Evolutionary conservation across 345 rosid genomes (phyloP).

Genomic region (Jatropha curcas): DNA sequence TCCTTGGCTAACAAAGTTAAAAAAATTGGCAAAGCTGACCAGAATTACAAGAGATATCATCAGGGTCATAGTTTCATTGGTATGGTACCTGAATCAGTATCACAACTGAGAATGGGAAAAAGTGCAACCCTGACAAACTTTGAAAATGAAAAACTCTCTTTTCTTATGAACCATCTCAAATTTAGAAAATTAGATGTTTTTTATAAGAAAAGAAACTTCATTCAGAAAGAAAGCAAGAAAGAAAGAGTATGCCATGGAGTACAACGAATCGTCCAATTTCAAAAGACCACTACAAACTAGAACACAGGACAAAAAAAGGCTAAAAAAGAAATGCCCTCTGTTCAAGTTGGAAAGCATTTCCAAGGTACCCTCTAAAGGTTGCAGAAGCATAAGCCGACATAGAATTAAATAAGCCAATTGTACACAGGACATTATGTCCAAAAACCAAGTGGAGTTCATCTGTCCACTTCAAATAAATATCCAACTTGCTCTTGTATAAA

Average conservation of each 20-base stretch:
- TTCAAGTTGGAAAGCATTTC: too few relatives aligned
- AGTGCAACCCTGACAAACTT: not conserved
- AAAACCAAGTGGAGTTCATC: not conserved
- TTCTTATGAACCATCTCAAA: not conserved
- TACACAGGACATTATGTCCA: not conserved
- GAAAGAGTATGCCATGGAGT: too few relatives aligned
- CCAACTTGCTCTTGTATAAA: not conserved
- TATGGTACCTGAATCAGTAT: not conserved
- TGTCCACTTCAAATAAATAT: not conserved
- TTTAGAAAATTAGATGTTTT: not conserved
- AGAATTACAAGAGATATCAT: not conserved
- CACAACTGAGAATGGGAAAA: not conserved
- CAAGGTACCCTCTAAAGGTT: too few relatives aligned
- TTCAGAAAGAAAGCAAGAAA: too few relatives aligned
- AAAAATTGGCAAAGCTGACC: not conserved
- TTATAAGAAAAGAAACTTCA: too few relatives aligned
- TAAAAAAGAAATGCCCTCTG: too few relatives aligned
- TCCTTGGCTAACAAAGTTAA: not conserved
- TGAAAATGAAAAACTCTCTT: not conserved
- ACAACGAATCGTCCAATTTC: too few relatives aligned
- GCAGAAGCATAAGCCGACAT: not conserved
- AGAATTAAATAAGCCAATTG: not conserved
- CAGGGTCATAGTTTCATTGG: not conserved
- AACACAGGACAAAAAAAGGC: too few relatives aligned
- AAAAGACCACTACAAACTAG: too few relatives aligned